phyloP scores from a whole-genome alignment of 805 yeast genomes.

The Nakazawaea pomicola region DNA sequence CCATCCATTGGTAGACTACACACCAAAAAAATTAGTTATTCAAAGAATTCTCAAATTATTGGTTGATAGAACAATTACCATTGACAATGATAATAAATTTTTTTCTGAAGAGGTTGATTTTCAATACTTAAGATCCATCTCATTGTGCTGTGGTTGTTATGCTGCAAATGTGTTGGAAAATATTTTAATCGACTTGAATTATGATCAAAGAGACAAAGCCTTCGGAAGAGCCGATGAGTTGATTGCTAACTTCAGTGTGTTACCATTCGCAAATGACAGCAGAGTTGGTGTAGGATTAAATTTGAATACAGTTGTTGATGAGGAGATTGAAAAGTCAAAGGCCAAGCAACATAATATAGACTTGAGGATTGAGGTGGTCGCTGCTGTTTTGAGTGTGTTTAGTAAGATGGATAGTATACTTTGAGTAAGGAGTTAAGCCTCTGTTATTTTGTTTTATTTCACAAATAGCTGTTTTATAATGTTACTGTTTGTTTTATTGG shows the following conservation, averaged over 20 bases:
- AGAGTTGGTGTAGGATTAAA: constrained; percentile 67
- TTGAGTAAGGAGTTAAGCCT: no score
- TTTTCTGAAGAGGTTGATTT: constrained; percentile 67
- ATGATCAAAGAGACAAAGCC: constrained; percentile 89
- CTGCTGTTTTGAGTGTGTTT: constrained; percentile 88
- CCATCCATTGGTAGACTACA: constrained; percentile 87
- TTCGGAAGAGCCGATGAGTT: constrained; percentile 93
- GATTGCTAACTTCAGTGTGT: constrained; percentile 74
- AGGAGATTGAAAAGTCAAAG: constrained; percentile 46
- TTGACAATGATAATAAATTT: constrained; percentile 50
- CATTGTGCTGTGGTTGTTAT: constrained; percentile 82
- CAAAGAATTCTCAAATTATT: constrained; percentile 66
- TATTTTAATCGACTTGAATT: constrained; percentile 67
- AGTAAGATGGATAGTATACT: constrained; percentile 70
- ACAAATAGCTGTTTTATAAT: no score
- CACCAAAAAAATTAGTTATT: constrained; percentile 77
- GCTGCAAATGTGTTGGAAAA: constrained; percentile 97
- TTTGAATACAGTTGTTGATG: constrained; percentile 43
- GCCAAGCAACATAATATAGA: constrained; percentile 35
- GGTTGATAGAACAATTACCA: constrained; percentile 62
- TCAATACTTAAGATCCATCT: constrained; percentile 69
- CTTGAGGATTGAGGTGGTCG: constrained; percentile 78
- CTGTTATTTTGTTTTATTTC: no score
- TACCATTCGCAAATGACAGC: constrained; percentile 60
- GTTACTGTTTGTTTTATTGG: no score